Conservation (phyloP, 306 rosid genomes). For the Alnus glutinosa region DNA sequence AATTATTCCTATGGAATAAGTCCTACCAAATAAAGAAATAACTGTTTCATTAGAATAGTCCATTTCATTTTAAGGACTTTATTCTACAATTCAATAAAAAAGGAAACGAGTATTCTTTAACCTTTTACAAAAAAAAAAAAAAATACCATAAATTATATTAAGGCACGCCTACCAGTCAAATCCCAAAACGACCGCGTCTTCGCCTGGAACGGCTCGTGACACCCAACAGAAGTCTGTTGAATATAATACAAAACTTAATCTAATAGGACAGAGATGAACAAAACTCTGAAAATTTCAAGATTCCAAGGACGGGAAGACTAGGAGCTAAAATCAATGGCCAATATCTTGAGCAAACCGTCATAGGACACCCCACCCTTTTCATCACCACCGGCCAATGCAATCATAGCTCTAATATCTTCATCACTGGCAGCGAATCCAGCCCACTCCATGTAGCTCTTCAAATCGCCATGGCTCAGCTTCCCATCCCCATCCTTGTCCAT, state of each 20-base stretch:
- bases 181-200: no score
- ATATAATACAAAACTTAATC: not conserved
- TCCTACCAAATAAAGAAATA: no score
- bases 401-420: conserved; percentile 75
- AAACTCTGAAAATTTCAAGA: not conserved
- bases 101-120: not conserved
- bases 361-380: conserved; percentile 58
- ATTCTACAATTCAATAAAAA: not conserved
- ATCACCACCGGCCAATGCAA: conserved; percentile 61
- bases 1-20: no score
- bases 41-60: no score
- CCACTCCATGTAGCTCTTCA: conserved; percentile 63
- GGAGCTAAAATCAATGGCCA: conserved; percentile 50
- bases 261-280: not conserved
- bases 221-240: not conserved
- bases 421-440: conserved; percentile 64
- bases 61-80: no score
- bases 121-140: not conserved
- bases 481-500: conserved; percentile 98
- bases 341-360: conserved; percentile 65
- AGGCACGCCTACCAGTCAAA: not conserved
- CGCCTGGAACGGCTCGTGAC: no score
- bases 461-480: conserved; percentile 60
- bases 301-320: not conserved
- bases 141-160: no score